These are phyloP conservation scores for Suillus clintonianus DNA, from an alignment of 768 basidiomycete genomes.

Conservation along the genomic window DNA sequence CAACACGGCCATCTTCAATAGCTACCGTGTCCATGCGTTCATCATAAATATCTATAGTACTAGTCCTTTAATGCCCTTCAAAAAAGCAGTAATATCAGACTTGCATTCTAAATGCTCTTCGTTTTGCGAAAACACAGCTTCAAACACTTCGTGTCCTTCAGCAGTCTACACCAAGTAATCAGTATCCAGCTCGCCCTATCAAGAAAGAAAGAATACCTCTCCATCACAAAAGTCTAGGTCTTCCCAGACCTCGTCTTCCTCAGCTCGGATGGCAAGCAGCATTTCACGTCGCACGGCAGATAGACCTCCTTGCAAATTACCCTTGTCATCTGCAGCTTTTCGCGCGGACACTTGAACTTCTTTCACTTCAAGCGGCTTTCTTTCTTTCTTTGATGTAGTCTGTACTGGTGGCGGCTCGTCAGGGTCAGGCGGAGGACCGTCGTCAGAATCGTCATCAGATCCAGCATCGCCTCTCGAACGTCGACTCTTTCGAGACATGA, in stretches of 20 bases:
- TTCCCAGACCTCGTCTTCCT: constrained; percentile 81
- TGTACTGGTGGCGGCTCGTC: constrained; percentile 61
- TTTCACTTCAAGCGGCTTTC: constrained; percentile 57
- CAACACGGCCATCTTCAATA: not conserved
- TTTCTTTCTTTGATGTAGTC: constrained; percentile 53
- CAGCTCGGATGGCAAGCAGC: constrained; percentile 66
- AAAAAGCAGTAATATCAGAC: constrained; percentile 55
- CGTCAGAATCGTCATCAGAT: constrained; percentile 74
- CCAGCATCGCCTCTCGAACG: constrained; percentile 47
- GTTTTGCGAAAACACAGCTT: constrained; percentile 63
- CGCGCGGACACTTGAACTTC: constrained; percentile 80
- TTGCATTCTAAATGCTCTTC: constrained; percentile 52
- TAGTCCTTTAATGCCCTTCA: constrained; percentile 58
- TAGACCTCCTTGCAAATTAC: constrained; percentile 60
- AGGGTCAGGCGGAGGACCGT: constrained; percentile 78
- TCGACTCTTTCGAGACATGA: constrained; percentile 62
- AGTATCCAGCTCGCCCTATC: constrained; percentile 2
- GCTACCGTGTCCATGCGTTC: not conserved
- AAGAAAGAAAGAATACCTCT: constrained; percentile 46
- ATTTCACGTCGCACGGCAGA: constrained; percentile 77
- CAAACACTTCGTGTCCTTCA: constrained; percentile 58
- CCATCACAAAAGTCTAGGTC: constrained; percentile 65
- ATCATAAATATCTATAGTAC: constrained; percentile 41
- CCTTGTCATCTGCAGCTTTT: constrained; percentile 64
- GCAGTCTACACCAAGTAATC: constrained; percentile 45